Conservation (phyloP, 176 grass and related monocot genomes). For the Lolium multiflorum region DNA sequence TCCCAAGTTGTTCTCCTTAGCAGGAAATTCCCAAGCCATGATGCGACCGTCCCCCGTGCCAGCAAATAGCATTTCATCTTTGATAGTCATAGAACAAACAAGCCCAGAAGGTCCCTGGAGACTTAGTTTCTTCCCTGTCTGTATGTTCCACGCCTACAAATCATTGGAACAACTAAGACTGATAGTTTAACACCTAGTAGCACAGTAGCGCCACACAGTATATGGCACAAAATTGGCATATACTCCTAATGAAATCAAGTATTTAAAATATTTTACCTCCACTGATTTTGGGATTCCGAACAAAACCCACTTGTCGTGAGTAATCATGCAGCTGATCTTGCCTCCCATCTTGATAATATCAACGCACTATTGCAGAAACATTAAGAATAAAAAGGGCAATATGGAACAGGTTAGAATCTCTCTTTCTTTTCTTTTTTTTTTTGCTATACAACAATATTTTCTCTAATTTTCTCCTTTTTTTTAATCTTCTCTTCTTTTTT, state of each 20-base stretch:
- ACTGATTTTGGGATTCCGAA: conserved; percentile 47
- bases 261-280: conserved; percentile 40
- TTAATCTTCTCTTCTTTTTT: conserved; percentile 6
- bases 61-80: conserved; percentile 46
- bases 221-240: conserved; percentile 10
- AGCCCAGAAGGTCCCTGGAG: conserved; percentile 48
- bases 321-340: conserved; percentile 60
- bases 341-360: conserved; percentile 54
- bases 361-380: conserved; percentile 51
- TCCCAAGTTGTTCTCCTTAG: conserved; percentile 22
- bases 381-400: conserved; percentile 51
- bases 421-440: not conserved
- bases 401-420: conserved; percentile 24
- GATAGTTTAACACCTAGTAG: conserved; percentile 24
- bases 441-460: conserved; percentile 24
- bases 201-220: not conserved
- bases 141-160: conserved; percentile 49
- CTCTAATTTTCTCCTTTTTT: not conserved
- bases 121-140: conserved; percentile 44
- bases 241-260: not conserved
- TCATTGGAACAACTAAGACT: conserved; percentile 9
- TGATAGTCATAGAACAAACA: conserved; percentile 60
- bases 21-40: conserved; percentile 47
- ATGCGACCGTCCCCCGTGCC: conserved; percentile 49
- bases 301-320: conserved; percentile 45